Base-by-base conservation (phyloP, 176 grass and related monocot species). In the Olyra latifolia region DNA sequence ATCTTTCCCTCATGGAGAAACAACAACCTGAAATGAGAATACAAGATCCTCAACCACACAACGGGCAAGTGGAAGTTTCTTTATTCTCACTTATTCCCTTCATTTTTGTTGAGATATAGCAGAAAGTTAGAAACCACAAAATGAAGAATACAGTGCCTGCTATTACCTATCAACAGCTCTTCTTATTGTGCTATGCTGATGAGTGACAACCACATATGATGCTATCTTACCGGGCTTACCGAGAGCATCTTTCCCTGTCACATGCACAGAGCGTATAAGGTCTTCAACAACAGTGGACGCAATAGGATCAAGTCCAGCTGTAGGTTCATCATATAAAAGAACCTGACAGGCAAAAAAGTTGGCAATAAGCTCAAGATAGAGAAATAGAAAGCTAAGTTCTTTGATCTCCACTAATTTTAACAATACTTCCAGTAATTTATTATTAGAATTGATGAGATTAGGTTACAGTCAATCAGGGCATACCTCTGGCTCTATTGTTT, bases 121-220 rank as follows among this genome's bases (percentile, higher is more conserved):
- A 27, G 3, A n/a, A 69, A 44, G 38, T 41, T 43, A 22, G 35
- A 54, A 60, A 5, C 1, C 71, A 53, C 7, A 7, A 3, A 44
- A 8, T 12, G 32, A 87, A 41, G 16, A 14, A 63, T 70, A 53
- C 16, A 46, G n/a, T 64, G 30, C 19, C 2, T 69, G 52, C 27
- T 75, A 68, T 65, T 91, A 94, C 95, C 92, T 93, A 66, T 98
- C 92, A 35, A 98, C 95, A 69, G 95, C 95, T 86, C 95, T 86
- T 91, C 43, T 84, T 81, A 98, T 98, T 41, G 95, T 98, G 81
- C 95, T 98, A 84, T 98, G 95, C 66, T 98, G 95, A 95, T 98
- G 95, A 55, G 95, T 98, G 77, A 98, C 95, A 57, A 98, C 88
- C 23, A 82, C 86, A 81, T 95, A 91, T 7, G 95, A 98, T 75